Conservation (phyloP, 2,329 filamentous ascomycete genomes). For the Metarhizium brunneum region DNA sequence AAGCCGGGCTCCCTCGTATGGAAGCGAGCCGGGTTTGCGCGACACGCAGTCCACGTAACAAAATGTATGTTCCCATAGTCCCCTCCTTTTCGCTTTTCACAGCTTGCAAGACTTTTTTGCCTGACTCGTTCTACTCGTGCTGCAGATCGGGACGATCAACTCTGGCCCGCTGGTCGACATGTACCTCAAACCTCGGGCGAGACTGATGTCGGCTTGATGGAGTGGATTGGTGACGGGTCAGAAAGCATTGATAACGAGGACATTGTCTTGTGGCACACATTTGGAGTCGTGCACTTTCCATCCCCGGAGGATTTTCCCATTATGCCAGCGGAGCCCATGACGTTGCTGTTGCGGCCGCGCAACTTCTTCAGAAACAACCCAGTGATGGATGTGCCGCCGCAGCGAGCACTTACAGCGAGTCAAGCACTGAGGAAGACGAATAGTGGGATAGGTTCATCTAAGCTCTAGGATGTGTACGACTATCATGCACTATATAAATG, state of each 20-base stretch:
- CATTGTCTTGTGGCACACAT: conserved; percentile 88
- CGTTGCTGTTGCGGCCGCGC: conserved; percentile 64
- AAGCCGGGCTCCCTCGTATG: conserved; percentile 76
- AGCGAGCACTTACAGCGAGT: not conserved
- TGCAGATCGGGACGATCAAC: conserved; percentile 66
- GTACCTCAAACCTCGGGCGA: conserved; percentile 82
- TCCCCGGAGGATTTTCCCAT: conserved; percentile 85
- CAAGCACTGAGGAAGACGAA: not conserved
- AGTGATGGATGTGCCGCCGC: conserved; percentile 67
- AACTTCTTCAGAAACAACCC: conserved; percentile 80
- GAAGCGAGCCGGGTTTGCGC: conserved; percentile 81
- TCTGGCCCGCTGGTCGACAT: conserved; percentile 79
- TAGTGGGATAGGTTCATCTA: too few relatives aligned
- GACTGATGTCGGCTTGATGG: conserved; percentile 60
- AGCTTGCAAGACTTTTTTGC: not conserved
- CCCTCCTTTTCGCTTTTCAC: not conserved
- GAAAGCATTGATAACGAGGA: conserved; percentile 71
- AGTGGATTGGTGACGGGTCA: conserved; percentile 66
- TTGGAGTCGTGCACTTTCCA: conserved; percentile 84
- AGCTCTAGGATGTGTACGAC: too few relatives aligned
- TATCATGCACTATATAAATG: too few relatives aligned
- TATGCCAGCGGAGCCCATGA: conserved; percentile 85
- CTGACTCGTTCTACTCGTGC: not conserved
- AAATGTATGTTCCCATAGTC: conserved; percentile 42
- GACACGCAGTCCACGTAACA: conserved; percentile 82